A percentile compares a stretch with the other conserved stretches of the same genome.
phyloP scores from a whole-genome alignment of 768 basidiomycete species.

The Russula earlei region DNA sequence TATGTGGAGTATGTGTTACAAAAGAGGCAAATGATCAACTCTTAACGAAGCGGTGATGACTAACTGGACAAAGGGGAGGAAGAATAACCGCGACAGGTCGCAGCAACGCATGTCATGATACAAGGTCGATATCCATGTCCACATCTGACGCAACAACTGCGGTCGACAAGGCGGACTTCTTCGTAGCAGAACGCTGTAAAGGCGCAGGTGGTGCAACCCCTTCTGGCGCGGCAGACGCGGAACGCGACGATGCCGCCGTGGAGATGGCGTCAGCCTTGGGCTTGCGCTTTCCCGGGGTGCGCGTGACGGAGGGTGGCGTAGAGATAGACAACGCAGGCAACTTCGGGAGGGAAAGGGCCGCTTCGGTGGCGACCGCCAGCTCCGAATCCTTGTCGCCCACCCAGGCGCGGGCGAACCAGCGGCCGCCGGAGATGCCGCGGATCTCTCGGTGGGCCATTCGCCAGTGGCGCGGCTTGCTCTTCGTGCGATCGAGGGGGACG shows the following conservation, averaged over 20 bases:
- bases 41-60: neutral
- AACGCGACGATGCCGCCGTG: constrained; percentile 20
- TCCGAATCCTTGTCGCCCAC: constrained; percentile 78
- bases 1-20: too few species aligned
- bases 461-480: constrained; percentile 61
- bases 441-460: constrained; percentile 67
- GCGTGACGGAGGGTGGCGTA: neutral
- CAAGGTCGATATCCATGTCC: constrained; percentile 14
- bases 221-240: constrained; percentile 17
- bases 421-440: constrained; percentile 72
- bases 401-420: constrained; percentile 75
- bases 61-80: too few species aligned
- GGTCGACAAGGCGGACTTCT: constrained; percentile 18
- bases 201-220: neutral
- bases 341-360: constrained; percentile 15
- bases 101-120: constrained; percentile 6
- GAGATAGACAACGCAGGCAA: constrained; percentile 15
- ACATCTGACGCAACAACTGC: constrained; percentile 14
- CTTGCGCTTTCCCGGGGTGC: constrained; percentile 14
- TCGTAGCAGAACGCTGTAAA: constrained; percentile 9
- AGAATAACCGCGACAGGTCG: neutral
- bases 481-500: constrained; percentile 55
- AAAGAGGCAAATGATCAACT: too few species aligned
- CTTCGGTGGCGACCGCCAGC: constrained; percentile 30
- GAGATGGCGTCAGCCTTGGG: constrained; percentile 17